A percentile compares a stretch with the other conserved stretches of the same genome.
Conservation (phyloP, 805 yeast species). For the Metschnikowia matae region DNA sequence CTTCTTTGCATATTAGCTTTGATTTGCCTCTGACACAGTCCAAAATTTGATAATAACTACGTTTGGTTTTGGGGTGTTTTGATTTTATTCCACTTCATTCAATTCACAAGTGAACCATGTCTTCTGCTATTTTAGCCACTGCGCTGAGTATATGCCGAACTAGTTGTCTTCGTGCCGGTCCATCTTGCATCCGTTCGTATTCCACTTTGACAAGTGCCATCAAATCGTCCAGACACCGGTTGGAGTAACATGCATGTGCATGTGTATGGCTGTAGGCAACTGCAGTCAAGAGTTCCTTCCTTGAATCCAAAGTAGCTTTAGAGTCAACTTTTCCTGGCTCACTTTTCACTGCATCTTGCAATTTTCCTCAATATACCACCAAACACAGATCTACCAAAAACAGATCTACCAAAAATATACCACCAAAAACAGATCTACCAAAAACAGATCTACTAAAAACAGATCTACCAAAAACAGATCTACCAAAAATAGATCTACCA, state of each 20-base stretch:
- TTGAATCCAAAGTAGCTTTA: not conserved
- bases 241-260: conserved; percentile 67
- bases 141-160: conserved; percentile 48
- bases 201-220: conserved; percentile 47
- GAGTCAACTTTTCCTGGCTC: not conserved
- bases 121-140: conserved; percentile 7
- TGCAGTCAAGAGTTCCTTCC: conserved; percentile 40
- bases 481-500: too few relatives aligned
- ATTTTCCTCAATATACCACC: too few relatives aligned
- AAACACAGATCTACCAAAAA: too few relatives aligned
- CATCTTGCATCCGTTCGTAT: conserved; percentile 13
- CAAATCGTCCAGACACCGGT: conserved; percentile 65
- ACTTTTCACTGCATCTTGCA: not conserved
- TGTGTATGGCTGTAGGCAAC: conserved; percentile 54
- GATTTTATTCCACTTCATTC: not conserved
- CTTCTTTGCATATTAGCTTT: not conserved
- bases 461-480: too few relatives aligned
- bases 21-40: not conserved
- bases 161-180: conserved; percentile 24
- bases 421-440: too few relatives aligned
- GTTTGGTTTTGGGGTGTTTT: not conserved
- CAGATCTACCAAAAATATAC: too few relatives aligned
- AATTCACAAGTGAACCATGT: not conserved
- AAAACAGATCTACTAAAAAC: too few relatives aligned
- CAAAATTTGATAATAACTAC: not conserved